phyloP scores from a whole-genome alignment of 352 stramenopile genomes.

The Thalassiosira hispida region DNA sequence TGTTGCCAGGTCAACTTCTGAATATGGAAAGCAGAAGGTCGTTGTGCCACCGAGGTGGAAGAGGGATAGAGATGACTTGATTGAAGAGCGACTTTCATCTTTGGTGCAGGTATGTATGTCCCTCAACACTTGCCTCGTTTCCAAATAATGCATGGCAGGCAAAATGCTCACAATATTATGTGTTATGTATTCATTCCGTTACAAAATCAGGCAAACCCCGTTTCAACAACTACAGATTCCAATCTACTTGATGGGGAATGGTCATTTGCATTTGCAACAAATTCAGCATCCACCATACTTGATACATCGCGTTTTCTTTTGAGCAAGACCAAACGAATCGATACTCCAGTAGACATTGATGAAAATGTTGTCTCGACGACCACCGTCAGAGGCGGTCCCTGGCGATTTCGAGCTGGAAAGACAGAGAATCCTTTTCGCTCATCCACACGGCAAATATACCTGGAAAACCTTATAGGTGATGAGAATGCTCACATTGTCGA shows the following conservation, averaged over 20 bases:
- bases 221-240: constrained; percentile 71
- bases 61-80: constrained; percentile 50
- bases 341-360: constrained; percentile 8
- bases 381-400: constrained; percentile 35
- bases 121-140: neutral
- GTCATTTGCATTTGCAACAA: constrained; percentile 63
- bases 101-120: constrained; percentile 59
- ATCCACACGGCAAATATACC: constrained; percentile 52
- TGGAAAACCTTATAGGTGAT: constrained; percentile 64
- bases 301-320: constrained; percentile 57
- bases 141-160: neutral
- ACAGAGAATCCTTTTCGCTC: constrained; percentile 58
- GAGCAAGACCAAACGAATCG: constrained; percentile 47
- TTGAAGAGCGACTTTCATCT: constrained; percentile 61
- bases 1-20: neutral
- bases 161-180: too few relatives aligned
- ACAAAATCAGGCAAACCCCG: constrained; percentile 53
- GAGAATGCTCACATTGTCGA: constrained; percentile 68
- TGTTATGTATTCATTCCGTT: too few relatives aligned
- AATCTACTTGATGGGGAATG: constrained; percentile 73
- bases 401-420: constrained; percentile 45
- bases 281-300: constrained; percentile 54
- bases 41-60: constrained; percentile 27
- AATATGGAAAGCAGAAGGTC: constrained; percentile 15
- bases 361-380: neutral